These are phyloP conservation scores for Globisporangium ultimum DNA, from an alignment of 352 stramenopile genomes.

Conservation along the genomic window DNA sequence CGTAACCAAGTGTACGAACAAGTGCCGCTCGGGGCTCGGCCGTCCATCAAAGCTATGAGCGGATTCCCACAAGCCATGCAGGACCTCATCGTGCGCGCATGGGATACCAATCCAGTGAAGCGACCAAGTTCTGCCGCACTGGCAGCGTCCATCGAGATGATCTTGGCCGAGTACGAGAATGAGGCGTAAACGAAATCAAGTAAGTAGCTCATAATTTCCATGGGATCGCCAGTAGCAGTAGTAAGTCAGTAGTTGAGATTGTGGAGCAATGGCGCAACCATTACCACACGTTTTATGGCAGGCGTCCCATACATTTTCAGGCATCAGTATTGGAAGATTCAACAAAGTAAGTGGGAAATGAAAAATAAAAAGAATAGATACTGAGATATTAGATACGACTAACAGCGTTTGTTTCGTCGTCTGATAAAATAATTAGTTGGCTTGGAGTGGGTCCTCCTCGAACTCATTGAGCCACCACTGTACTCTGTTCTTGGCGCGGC, in stretches of 20 bases:
- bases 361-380: constrained; percentile 19
- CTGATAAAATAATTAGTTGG: not conserved
- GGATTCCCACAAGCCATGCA: constrained; percentile 67
- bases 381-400: constrained; percentile 66
- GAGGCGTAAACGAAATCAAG: constrained; percentile 40
- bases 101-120: constrained; percentile 42
- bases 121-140: constrained; percentile 50
- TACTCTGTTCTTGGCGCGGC: constrained; percentile 43
- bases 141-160: constrained; percentile 44
- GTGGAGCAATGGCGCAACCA: too few relatives aligned
- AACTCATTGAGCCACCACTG: constrained; percentile 74
- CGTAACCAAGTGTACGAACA: constrained; percentile 52
- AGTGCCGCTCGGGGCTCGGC: constrained; percentile 44
- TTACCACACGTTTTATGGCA: too few relatives aligned
- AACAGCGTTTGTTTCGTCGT: constrained; percentile 52
- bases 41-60: constrained; percentile 40
- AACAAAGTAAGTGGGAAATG: too few relatives aligned
- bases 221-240: not conserved
- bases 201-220: not conserved
- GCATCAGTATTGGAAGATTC: too few relatives aligned
- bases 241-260: too few relatives aligned
- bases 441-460: constrained; percentile 42
- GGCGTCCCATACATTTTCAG: too few relatives aligned
- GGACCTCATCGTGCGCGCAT: constrained; percentile 52
- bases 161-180: constrained; percentile 33